A percentile compares a stretch with the other conserved stretches of the same genome.
Evolutionary conservation across 208 protist species (phyloP).

Genomic region (Leishmania arabica): DNA sequence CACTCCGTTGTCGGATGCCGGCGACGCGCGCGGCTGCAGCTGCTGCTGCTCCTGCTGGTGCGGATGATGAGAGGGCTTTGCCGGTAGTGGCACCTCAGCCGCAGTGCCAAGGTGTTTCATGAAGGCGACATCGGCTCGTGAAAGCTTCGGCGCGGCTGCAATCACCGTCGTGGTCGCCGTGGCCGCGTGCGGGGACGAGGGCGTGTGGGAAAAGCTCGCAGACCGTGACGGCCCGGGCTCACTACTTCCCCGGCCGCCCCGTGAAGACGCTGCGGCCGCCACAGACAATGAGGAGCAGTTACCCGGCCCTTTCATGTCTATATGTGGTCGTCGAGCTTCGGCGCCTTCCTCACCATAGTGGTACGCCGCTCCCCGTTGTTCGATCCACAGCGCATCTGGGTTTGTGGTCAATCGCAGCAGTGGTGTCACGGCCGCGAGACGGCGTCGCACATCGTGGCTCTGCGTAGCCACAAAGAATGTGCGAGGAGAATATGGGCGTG

Average conservation of each 20-base stretch:
- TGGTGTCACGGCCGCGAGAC: constrained; percentile 42
- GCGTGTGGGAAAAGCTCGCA: not conserved
- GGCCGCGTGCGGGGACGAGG: not conserved
- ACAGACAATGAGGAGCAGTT: not conserved
- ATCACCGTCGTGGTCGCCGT: constrained; percentile 18
- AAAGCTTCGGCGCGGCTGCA: constrained; percentile 33
- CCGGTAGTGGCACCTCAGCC: constrained; percentile 14
- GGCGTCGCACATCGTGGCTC: constrained; percentile 72
- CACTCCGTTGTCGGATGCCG: not conserved
- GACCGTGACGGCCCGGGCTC: not conserved
- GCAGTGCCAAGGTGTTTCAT: constrained; percentile 45
- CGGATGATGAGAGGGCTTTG: not conserved
- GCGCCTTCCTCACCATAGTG: constrained; percentile 30
- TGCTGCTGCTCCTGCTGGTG: not conserved
- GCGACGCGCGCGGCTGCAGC: not conserved
- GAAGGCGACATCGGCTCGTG: constrained; percentile 58
- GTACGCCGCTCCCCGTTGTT: constrained; percentile 57
- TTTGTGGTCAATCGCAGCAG: constrained; percentile 67
- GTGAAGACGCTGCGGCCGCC: not conserved
- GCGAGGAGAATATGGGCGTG: constrained; percentile 11
- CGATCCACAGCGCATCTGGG: constrained; percentile 72
- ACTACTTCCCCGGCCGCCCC: not conserved
- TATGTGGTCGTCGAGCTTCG: not conserved
- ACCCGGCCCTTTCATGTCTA: not conserved
- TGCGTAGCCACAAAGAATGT: constrained; percentile 76